Evolutionary conservation across 108 stramenopile species (phyloP).

Genomic region (Skeletonema costatum): DNA sequence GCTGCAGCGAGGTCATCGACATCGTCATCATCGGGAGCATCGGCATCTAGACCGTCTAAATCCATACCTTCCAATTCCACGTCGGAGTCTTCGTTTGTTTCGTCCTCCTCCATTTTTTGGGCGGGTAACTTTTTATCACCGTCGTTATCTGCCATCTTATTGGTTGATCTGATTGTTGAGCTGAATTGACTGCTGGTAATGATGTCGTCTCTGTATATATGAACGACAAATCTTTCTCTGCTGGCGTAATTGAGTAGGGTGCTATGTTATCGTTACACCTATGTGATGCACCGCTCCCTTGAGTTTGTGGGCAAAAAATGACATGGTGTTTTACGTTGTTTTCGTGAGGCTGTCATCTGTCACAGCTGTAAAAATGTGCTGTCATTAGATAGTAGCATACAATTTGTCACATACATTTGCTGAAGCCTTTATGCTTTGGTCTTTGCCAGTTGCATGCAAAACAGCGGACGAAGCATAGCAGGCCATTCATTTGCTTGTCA

Average conservation of each 20-base stretch:
- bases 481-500: too few relatives aligned
- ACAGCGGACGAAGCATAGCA: too few relatives aligned
- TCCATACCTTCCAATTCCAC: constrained; percentile 48
- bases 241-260: too few relatives aligned
- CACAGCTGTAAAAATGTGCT: not conserved
- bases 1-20: constrained; percentile 11
- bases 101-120: constrained; percentile 7
- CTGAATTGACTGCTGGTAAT: not conserved
- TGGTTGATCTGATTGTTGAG: not conserved
- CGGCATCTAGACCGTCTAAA: constrained; percentile 31
- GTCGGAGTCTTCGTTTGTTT: constrained; percentile 57
- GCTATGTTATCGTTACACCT: too few relatives aligned
- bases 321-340: not conserved
- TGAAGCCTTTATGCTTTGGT: too few relatives aligned
- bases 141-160: constrained; percentile 8
- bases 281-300: not conserved
- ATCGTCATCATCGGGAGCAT: constrained; percentile 26
- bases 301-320: not conserved
- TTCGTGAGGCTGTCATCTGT: not conserved
- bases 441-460: too few relatives aligned
- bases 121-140: constrained; percentile 11
- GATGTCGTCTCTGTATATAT: not conserved
- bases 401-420: too few relatives aligned
- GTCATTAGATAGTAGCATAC: too few relatives aligned
- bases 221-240: too few relatives aligned